These are phyloP conservation scores for Coemansia sp. DNA, from an alignment of 192 early-diverging fungal genomes.

Conservation along the genomic window DNA sequence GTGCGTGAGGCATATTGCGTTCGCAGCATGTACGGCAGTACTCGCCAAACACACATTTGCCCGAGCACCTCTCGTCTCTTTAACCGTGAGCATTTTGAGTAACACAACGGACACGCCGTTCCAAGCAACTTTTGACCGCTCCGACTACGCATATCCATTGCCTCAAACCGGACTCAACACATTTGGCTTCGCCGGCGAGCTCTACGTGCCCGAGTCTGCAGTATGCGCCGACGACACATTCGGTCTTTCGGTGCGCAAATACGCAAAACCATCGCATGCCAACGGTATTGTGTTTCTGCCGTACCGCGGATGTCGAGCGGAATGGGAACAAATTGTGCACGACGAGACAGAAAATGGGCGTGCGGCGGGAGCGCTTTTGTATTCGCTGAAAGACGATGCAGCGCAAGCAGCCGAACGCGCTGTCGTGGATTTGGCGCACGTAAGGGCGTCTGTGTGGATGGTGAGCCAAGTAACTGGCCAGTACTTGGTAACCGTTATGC, in stretches of 20 bases:
- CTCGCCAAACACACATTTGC: neutral
- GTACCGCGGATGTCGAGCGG: slow-evolving; percentile 27
- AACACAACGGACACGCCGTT: slow-evolving; percentile 16
- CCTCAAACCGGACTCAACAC: slow-evolving; percentile 30
- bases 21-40: neutral
- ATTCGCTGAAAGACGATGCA: slow-evolving; percentile 46
- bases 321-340: slow-evolving; percentile 33
- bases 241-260: slow-evolving; percentile 3
- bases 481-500: slow-evolving; percentile 21
- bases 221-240: slow-evolving; percentile 33
- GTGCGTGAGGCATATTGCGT: neutral
- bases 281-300: slow-evolving; percentile 45
- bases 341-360: slow-evolving; percentile 19
- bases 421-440: slow-evolving; percentile 10
- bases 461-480: slow-evolving; percentile 36
- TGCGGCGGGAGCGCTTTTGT: slow-evolving; percentile 31
- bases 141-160: slow-evolving; percentile 43
- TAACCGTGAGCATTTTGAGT: slow-evolving; percentile 33
- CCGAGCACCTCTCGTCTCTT: slow-evolving; percentile 33
- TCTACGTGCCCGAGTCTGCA: slow-evolving; percentile 27
- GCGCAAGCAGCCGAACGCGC: slow-evolving; percentile 39
- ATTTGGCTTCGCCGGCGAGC: slow-evolving; percentile 40
- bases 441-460: slow-evolving; percentile 42
- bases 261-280: neutral
- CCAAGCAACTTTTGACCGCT: slow-evolving; percentile 46